These are phyloP conservation scores for Citrus trifoliata DNA, from an alignment of 345 rosid species.

Conservation along the genomic window DNA sequence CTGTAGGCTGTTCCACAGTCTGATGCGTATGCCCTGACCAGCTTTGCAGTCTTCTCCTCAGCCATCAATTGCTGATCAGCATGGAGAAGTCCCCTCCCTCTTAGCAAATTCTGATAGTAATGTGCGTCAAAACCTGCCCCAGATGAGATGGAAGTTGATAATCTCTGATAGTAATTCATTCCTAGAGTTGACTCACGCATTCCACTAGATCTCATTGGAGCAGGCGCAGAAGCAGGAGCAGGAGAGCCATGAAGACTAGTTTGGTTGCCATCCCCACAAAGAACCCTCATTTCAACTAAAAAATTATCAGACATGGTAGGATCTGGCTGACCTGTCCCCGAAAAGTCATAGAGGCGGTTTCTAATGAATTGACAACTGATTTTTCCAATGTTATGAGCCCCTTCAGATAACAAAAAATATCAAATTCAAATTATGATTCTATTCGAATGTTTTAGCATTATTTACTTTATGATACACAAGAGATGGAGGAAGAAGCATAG, in stretches of 20 bases:
- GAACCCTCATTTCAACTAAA: conserved; percentile 26
- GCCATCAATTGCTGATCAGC: conserved; percentile 55
- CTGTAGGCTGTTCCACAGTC: conserved; percentile 36
- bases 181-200: conserved; percentile 1
- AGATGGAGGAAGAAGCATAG: background rate
- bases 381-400: conserved; percentile 45
- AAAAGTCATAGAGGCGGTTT: conserved; percentile 35
- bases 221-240: conserved; percentile 5
- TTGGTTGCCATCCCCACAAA: conserved; percentile 18
- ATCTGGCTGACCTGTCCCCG: conserved; percentile 41
- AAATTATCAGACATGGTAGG: conserved; percentile 34
- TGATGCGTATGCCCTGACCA: conserved; percentile 29
- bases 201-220: conserved; percentile 7
- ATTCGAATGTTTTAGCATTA: too few species aligned
- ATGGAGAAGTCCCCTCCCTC: conserved; percentile 44
- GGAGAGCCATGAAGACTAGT: too few species aligned
- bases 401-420: conserved; percentile 17
- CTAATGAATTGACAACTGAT: conserved; percentile 41
- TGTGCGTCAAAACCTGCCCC: conserved; percentile 37
- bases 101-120: conserved; percentile 36
- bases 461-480: too few species aligned
- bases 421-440: too few species aligned
- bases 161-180: conserved; percentile 7
- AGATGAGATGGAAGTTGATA: conserved; percentile 23
- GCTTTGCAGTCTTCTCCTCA: conserved; percentile 35